Conservation (phyloP, 1,284 basidiomycete species). For the Ceraceosorus guamensis region DNA sequence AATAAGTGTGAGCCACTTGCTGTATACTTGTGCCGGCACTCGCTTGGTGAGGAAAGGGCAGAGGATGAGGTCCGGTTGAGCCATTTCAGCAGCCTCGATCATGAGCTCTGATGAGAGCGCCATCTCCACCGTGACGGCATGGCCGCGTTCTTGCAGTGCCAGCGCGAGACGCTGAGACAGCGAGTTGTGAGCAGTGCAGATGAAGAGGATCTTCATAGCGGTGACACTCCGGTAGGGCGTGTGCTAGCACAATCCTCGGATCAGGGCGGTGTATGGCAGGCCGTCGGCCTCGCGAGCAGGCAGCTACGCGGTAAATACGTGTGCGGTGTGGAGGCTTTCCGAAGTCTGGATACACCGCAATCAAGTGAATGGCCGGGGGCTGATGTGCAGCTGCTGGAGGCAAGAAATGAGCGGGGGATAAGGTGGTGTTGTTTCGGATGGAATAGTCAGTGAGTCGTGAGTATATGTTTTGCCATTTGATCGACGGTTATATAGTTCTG, state of each 20-base stretch:
- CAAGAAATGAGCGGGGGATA: too few relatives aligned
- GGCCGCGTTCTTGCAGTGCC: conserved; percentile 47
- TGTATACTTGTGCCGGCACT: conserved; percentile 50
- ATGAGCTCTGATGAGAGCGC: conserved; percentile 50
- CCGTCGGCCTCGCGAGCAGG: too few relatives aligned
- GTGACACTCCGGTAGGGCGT: neutral
- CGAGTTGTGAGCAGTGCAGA: conserved; percentile 52
- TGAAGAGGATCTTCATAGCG: conserved; percentile 48
- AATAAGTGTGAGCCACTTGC: conserved; percentile 51
- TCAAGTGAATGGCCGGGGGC: neutral
- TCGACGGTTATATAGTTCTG: too few relatives aligned
- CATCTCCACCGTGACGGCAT: conserved; percentile 50
- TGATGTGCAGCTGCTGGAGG: too few relatives aligned
- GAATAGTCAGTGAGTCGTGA: too few relatives aligned
- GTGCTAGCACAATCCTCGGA: neutral
- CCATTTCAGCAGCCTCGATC: conserved; percentile 48
- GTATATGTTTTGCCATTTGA: too few relatives aligned
- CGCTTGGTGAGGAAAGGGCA: conserved; percentile 53
- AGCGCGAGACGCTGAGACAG: conserved; percentile 48
- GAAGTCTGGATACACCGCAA: neutral
- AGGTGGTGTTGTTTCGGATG: too few relatives aligned
- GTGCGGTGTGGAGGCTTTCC: neutral
- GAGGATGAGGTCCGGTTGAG: conserved; percentile 50
- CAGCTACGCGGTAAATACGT: neutral
- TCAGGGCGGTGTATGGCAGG: neutral